Conservation (phyloP, 2,329 filamentous ascomycete species). For the Thelonectria olida region DNA sequence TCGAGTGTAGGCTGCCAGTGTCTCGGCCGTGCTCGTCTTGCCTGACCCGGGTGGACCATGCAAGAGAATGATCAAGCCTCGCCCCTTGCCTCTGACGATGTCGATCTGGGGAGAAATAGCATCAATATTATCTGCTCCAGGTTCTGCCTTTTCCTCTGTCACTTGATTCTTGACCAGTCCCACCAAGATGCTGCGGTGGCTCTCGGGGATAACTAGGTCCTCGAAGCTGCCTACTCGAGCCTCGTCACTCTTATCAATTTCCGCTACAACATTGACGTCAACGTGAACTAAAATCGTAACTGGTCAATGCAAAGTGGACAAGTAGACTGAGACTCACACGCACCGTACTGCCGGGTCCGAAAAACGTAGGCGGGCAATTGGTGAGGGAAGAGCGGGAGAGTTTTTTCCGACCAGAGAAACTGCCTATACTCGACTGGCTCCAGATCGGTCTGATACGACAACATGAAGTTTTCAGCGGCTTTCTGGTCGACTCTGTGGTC, state of each 20-base stretch:
- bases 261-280: background rate
- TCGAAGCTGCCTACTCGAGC: background rate
- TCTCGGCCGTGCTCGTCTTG: background rate
- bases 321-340: background rate
- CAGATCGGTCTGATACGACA: no score
- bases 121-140: no score
- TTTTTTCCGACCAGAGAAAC: no score
- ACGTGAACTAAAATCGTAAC: background rate
- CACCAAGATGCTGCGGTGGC: background rate
- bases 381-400: background rate
- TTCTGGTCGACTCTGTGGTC: no score
- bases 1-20: background rate
- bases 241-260: background rate
- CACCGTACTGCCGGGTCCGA: background rate
- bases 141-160: no score
- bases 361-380: background rate
- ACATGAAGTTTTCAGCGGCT: no score
- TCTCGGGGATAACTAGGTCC: slow-evolving; percentile 1
- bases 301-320: background rate
- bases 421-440: no score
- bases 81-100: slow-evolving; percentile 3
- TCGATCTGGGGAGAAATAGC: background rate
- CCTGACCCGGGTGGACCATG: background rate
- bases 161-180: no score
- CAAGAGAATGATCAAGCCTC: background rate